Evolutionary conservation across 78 protist species (phyloP).

Genomic region (Speleostelium caveatum): DNA sequence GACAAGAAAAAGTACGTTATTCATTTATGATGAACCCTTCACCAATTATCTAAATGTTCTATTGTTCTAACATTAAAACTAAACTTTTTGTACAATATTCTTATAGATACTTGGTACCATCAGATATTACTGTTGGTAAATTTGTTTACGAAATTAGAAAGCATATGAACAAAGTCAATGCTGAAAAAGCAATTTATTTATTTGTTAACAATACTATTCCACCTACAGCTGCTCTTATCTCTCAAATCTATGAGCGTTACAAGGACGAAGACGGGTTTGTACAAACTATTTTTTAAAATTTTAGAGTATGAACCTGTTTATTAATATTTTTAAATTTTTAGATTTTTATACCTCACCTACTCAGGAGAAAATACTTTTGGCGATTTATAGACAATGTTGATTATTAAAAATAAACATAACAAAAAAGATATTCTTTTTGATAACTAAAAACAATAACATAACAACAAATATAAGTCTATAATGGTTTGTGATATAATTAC

Average conservation of each 20-base stretch:
- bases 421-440: too few species aligned
- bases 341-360: conserved; percentile 74
- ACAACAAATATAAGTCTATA: too few species aligned
- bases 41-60: background rate
- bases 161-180: conserved; percentile 90
- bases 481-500: too few species aligned
- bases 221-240: conserved; percentile 92
- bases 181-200: conserved; percentile 96
- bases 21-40: background rate
- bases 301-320: too few species aligned
- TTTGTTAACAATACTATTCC: conserved; percentile 91
- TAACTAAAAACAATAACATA: too few species aligned
- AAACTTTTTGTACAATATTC: background rate
- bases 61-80: background rate
- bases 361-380: conserved; percentile 57
- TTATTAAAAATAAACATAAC: too few species aligned
- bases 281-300: too few species aligned
- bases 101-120: conserved; percentile 92
- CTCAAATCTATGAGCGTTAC: conserved; percentile 90
- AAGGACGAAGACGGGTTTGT: conserved; percentile 98
- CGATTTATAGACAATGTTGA: background rate
- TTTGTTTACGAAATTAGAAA: conserved; percentile 94
- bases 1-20: conserved; percentile 97
- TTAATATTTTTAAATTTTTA: too few species aligned
- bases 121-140: conserved; percentile 95